Base-by-base conservation (phyloP, 495 filamentous ascomycete species). In the Letharia columbiana region DNA sequence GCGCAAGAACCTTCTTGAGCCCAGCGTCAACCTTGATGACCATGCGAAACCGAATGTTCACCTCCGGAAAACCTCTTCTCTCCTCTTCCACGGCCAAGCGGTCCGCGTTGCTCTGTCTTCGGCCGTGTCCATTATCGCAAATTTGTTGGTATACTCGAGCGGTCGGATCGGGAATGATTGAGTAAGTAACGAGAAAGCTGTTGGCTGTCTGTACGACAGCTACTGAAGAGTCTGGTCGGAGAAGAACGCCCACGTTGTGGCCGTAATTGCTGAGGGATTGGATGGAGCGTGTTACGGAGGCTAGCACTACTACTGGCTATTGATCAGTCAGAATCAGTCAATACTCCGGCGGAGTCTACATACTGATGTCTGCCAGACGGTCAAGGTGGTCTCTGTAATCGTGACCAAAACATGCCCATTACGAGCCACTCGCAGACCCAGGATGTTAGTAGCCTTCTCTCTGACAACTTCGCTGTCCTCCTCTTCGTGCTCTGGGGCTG, bases 11-110 rank as follows among this genome's bases (percentile, higher is more conserved):
- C 69, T 82, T 84, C 41, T 86, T 86, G 68, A 99, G 96, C 2
- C 95, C 95, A 12, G 95, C 95, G 75, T 99, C 94, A 31, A 99
- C 90, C 76, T 95, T 95, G 66, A 99, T 97, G 33, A 95, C 92
- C 91, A 97, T 97, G 61, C 94, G 83, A 77, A 99, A 98, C 28
- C 91, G 86, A 56, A 98, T 80, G 67, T 86, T 97, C 58, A 94
- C 85, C 74, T 98, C 93, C 54, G 84, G 83, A 28, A 96, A 87
- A 2, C 89, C 90, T 63, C 83, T 86, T n/a, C 87, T 87, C 73
- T 96, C 81, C 71, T 86, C 82, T 37, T 80, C 80, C 4, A 79
- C 77, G 15, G 84, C 81, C 17, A 86, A 83, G 31, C 82, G 85
- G 45, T 69, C 61, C 42, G 85, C 83, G 64, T 89, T 82, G 72